A percentile compares a stretch with the other conserved stretches of the same genome.
Evolutionary conservation across 805 yeast species (phyloP).

Genomic region (Kodamaea leandrae): DNA sequence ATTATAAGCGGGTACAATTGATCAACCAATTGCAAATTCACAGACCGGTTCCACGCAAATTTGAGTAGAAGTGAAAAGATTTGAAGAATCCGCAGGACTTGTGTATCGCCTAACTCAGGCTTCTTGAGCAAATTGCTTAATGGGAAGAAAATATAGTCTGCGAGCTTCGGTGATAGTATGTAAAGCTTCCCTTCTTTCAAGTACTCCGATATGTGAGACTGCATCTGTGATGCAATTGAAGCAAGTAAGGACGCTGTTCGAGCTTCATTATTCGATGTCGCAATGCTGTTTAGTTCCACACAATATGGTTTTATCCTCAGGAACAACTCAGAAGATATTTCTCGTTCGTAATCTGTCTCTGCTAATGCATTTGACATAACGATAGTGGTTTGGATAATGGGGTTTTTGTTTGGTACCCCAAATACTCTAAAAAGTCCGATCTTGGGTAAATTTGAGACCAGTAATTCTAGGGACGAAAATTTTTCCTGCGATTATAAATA

Average conservation of each 20-base stretch:
- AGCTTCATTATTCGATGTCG: background rate
- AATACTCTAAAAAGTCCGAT: background rate
- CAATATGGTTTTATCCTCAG: conserved; percentile 29
- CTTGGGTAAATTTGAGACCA: conserved; percentile 1
- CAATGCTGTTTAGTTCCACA: conserved; percentile 19
- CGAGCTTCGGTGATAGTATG: conserved; percentile 29
- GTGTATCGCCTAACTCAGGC: conserved; percentile 19
- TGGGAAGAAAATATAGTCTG: conserved; percentile 44
- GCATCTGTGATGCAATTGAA: background rate
- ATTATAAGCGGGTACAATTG: conserved; percentile 35
- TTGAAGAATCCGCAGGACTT: conserved; percentile 23
- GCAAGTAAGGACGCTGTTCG: background rate
- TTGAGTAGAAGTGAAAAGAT: conserved; percentile 28
- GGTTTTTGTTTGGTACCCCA: background rate
- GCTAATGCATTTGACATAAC: background rate
- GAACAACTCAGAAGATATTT: conserved; percentile 22
- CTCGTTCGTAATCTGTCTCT: conserved; percentile 3
- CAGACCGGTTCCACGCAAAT: conserved; percentile 29
- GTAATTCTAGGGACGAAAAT: conserved; percentile 1
- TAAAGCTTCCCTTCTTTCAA: conserved; percentile 14
- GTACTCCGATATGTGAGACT: conserved; percentile 3
- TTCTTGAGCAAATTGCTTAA: conserved; percentile 32
- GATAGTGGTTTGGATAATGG: background rate
- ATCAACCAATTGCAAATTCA: conserved; percentile 26
- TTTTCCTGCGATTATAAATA: conserved; percentile 7